Base-by-base conservation (phyloP, 2,329 filamentous ascomycete genomes). In the Alternaria atra region DNA sequence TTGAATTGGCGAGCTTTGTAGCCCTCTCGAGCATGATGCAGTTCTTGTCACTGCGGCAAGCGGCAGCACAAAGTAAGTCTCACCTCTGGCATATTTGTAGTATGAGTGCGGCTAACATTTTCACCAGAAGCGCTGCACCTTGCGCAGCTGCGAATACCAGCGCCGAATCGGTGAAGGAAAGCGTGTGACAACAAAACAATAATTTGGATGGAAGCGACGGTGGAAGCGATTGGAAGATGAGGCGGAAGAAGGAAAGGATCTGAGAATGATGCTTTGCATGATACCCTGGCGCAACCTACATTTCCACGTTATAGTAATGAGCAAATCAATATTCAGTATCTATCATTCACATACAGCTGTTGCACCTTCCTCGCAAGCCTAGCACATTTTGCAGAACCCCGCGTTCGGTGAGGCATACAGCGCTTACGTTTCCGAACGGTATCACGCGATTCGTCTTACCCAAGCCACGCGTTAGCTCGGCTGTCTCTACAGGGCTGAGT, bases 71-170 rank as follows among this genome's bases (percentile, higher is more conserved):
- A 4, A 37, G 46, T 50, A 27, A 37, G 46, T 37, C 32, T 35
- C 2, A 8, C 2, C 2, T 3, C 4, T 8, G 7, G 2, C 13
- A 0, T n/a, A 8, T 3, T 25, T 2, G 15, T 7, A 15, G 5
- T 23, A 35, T 12, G 3, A 25, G 20, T 32, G 5, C 32, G 6
- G 32, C 46, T 50, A 8, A 50, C 46, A 12, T 2, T n/a, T 25
- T 7, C 7, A 37, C 20, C 20, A 50, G 20, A 50, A 50, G 32
- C 46, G 23, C 32, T 12, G 2, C 20, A 50, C 1, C 6, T 35
- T 25, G 30, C 46, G 20, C 5, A 27, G 8, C 32, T 50, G 30
- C 46, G 6, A 9, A 15, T 5, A 2, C 1, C 5, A 27, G 5
- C 9, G 15, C 10, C 10, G 3, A 12, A 23, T 5, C 5, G 3